phyloP scores from a whole-genome alignment of 106 monocot species.

The Alisma plantagoaquatica region DNA sequence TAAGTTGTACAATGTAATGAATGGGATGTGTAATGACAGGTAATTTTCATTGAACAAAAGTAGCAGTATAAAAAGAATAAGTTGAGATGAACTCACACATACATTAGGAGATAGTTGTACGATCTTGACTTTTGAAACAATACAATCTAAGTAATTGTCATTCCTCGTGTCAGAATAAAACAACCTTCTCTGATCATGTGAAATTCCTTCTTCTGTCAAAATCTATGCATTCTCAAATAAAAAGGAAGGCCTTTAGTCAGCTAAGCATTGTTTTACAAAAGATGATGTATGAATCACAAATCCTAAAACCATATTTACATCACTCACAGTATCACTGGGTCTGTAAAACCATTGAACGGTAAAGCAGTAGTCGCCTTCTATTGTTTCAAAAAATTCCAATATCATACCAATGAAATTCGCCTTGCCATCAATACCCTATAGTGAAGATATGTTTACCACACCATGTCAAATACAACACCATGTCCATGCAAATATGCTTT shows the following conservation, averaged over 20 bases:
- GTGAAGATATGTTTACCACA: no score
- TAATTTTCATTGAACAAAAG: no score
- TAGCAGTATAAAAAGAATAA: background rate
- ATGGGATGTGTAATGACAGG: no score
- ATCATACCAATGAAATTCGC: slow-evolving; percentile 74
- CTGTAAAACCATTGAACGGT: slow-evolving; percentile 77
- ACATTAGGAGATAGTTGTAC: slow-evolving; percentile 40
- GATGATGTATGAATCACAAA: background rate
- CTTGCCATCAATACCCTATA: slow-evolving; percentile 46
- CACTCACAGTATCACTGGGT: slow-evolving; percentile 72
- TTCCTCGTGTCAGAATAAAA: slow-evolving; percentile 73
- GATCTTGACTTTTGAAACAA: slow-evolving; percentile 68
- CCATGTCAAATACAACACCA: no score
- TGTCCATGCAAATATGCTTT: no score
- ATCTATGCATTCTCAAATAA: slow-evolving; percentile 35
- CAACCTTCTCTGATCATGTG: slow-evolving; percentile 55
- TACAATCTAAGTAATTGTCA: slow-evolving; percentile 74
- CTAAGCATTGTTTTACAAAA: no score
- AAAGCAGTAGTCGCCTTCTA: slow-evolving; percentile 39
- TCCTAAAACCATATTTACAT: background rate
- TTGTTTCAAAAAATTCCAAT: slow-evolving; percentile 77
- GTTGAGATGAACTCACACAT: slow-evolving; percentile 9
- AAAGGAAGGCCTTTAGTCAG: background rate
- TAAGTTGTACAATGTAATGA: no score
- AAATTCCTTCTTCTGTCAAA: slow-evolving; percentile 48